A percentile compares a stretch with the other conserved stretches of the same genome.
Conservation (phyloP, 805 yeast genomes). For the Saccharomycopsis fibuligera region DNA sequence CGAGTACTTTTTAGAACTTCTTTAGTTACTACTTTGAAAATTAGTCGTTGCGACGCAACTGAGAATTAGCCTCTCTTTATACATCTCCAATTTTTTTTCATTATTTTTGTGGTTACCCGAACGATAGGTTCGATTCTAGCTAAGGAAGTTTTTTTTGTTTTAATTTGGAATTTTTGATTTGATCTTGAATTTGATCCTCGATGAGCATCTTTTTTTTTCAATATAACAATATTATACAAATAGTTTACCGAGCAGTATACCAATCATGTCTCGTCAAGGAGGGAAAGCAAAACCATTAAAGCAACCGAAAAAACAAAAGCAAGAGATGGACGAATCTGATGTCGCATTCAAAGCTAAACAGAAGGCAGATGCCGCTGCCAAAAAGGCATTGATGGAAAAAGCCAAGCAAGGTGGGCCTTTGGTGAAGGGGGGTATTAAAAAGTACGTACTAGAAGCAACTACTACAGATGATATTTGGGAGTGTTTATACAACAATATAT, state of each 20-base stretch:
- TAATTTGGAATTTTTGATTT: too few species aligned
- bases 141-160: too few species aligned
- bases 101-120: too few species aligned
- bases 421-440: conserved; percentile 93
- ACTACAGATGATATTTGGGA: not conserved
- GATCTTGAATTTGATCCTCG: too few species aligned
- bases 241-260: not conserved
- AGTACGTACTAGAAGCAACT: conserved; percentile 33
- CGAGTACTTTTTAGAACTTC: too few species aligned
- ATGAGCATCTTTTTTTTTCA: too few species aligned
- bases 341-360: conserved; percentile 87
- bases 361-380: conserved; percentile 90
- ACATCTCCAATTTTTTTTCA: too few species aligned
- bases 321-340: conserved; percentile 79
- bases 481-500: not conserved
- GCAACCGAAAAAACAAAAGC: conserved; percentile 78
- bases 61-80: too few species aligned
- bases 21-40: too few species aligned
- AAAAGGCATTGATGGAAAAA: conserved; percentile 81
- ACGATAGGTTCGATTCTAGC: too few species aligned
- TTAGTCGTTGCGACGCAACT: too few species aligned
- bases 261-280: conserved; percentile 20
- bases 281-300: conserved; percentile 43
- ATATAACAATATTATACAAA: too few species aligned
- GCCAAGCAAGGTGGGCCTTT: conserved; percentile 89